Evolutionary conservation across 441 rosid species (phyloP), one percentile per base, ranked within the genome.

Genomic region (Croton setiger): DNA sequence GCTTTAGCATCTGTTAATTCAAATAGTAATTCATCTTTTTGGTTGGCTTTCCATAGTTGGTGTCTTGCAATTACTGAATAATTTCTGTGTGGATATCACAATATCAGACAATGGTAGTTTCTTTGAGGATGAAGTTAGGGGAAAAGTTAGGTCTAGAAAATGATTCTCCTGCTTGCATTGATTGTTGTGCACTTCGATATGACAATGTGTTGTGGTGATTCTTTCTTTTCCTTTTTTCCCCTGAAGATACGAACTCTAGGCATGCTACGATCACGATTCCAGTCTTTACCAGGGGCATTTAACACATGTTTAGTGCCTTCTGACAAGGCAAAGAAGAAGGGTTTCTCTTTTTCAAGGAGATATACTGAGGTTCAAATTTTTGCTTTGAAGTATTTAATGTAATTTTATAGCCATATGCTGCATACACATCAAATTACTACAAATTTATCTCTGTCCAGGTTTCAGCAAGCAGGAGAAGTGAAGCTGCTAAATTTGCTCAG

Each of bases 401-500:
- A 31, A 15, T 37, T 45, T 48, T 44, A 35, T 44, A 21, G 7
- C 41, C 21, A 48, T 21, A 13, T 27, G 31, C 31, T 27, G 53
- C 63, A 33, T 54, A 15, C 55, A 49, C 72, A 63, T 49, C 51
- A 37, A 27, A 13, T 48, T 60, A 70, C 66, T 64, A 48, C 45
- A 63, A 60, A 60, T 55, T 69, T 75, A 53, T 80, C 45, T 69
- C 18, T 76, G 58, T 60, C 60, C 73, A 96, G 99, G 98, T 86
- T 78, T 80, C 97, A 23, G 93, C 97, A 67, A 87, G 89, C 81
- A 88, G 80, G 82, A 89, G 98, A 88, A 93, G 89, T 75, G 98
- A 96, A 87, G 99, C 99, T 67, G 98, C 99, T 44, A 96, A 90
- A 83, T 93, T 96, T 80, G 89, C 97, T 70, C 98, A 96, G 83